Evolutionary conservation across 2,329 filamentous ascomycete genomes (phyloP).

Genomic region (Rhynchosporium agropyri): DNA sequence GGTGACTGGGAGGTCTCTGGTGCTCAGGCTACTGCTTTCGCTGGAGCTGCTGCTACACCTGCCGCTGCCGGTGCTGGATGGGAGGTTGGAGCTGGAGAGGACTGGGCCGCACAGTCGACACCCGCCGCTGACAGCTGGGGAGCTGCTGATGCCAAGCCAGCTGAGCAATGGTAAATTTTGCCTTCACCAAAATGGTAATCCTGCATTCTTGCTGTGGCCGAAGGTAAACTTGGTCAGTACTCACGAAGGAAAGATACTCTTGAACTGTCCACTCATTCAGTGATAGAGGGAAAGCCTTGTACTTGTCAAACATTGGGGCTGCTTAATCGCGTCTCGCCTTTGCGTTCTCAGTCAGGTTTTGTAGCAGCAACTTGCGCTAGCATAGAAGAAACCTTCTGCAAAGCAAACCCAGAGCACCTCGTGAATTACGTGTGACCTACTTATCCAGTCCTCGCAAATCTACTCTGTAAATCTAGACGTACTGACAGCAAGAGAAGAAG

Average conservation of each 20-base stretch:
- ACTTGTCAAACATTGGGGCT: slow-evolving; percentile 71
- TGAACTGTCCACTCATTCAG: slow-evolving; percentile 48
- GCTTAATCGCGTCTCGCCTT: slow-evolving; percentile 70
- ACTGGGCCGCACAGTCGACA: slow-evolving; percentile 53
- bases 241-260: slow-evolving; percentile 99
- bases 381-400: slow-evolving; percentile 18
- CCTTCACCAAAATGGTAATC: slow-evolving; percentile 39
- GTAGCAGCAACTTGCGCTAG: slow-evolving; percentile 17
- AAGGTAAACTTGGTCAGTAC: slow-evolving; percentile 67
- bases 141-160: slow-evolving; percentile 52
- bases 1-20: slow-evolving; percentile 72
- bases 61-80: slow-evolving; percentile 61
- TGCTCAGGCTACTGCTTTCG: slow-evolving; percentile 60
- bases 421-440: not conserved
- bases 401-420: slow-evolving; percentile 10
- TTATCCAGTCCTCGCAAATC: no score
- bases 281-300: slow-evolving; percentile 97
- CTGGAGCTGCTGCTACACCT: slow-evolving; percentile 63
- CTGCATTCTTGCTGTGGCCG: slow-evolving; percentile 34
- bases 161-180: slow-evolving; percentile 42
- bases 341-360: slow-evolving; percentile 19
- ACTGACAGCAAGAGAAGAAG: no score
- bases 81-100: slow-evolving; percentile 54
- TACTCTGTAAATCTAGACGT: no score
- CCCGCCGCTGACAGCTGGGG: slow-evolving; percentile 49